Base-by-base conservation (phyloP, 257 asterid species). In the Parsonsia alboflavescens region DNA sequence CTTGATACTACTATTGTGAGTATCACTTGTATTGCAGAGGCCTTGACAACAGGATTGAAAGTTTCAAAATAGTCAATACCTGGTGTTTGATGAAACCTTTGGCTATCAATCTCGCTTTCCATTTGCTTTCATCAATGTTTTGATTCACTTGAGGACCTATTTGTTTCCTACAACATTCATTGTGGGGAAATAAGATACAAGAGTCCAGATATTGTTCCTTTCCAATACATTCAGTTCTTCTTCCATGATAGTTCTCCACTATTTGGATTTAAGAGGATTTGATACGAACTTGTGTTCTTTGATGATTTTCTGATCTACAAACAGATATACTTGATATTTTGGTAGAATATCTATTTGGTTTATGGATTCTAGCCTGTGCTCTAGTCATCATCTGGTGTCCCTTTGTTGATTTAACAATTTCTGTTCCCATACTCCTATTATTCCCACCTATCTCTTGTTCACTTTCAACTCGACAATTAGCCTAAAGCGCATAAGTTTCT, bases 101-200 rank as follows among this genome's bases (percentile, higher is more conserved):
- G 0, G 65, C 65, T 7, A 52, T 67, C 19, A 65, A 12, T 2
- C 78, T 22, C 1, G 73, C 45, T 19, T 63, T 65, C 7, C 50
- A 11, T 0, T 54, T 53, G 1, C 36, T 11, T 22, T 70, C 57
- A 39, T 54, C 21, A 1, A 0, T 6, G 2, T 64, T 75, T 8
- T 57, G 3, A 9, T 75, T 75, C 9, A 59, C 26, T 45, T 59
- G n/a, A 54, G 59, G 16, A 61, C 57, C 78, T 46, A 67, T 9
- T 72, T 42, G 30, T 10, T 46, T 49, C 50, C 24, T 3, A 48
- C 4, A 11, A 3, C 26, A 39, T 66, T 39, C 13, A 5, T 1
- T 12, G 19, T 16, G 4, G 56, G 33, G 11, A 9, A 42, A 12
- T 2, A 8, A n/a, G 33, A 21, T 0, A 59, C 65, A 0, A 59